phyloP scores from a whole-genome alignment of 106 monocot genomes.

The Platanthera zijinensis region DNA sequence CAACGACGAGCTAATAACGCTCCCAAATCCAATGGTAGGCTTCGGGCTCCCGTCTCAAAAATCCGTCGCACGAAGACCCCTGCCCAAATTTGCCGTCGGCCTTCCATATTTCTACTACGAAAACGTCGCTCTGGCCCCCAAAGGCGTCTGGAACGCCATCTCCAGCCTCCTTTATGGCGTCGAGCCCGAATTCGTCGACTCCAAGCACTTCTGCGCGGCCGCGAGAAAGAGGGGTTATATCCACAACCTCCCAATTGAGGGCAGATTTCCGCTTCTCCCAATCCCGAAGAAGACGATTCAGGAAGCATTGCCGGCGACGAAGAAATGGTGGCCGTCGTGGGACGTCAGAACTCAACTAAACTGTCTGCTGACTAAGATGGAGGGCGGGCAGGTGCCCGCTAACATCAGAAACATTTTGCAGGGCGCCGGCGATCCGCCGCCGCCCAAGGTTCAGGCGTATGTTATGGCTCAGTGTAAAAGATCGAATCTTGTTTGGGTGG shows the following conservation, averaged over 20 bases:
- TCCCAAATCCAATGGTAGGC: slow-evolving; percentile 75
- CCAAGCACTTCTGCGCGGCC: slow-evolving; percentile 62
- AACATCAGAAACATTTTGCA: slow-evolving; percentile 10
- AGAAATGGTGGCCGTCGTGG: slow-evolving; percentile 76
- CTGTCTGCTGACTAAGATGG: slow-evolving; percentile 11
- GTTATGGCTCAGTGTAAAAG: slow-evolving; percentile 46
- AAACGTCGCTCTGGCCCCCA: slow-evolving; percentile 76
- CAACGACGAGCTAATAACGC: neutral
- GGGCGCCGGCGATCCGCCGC: slow-evolving; percentile 21
- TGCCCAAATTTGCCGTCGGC: slow-evolving; percentile 50
- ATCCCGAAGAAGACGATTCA: slow-evolving; percentile 41
- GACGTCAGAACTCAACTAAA: slow-evolving; percentile 59
- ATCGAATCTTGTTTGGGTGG: slow-evolving; percentile 82
- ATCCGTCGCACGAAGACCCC: slow-evolving; percentile 14
- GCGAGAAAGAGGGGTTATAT: slow-evolving; percentile 61
- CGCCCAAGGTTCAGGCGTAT: slow-evolving; percentile 14
- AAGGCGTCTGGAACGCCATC: slow-evolving; percentile 67
- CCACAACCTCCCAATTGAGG: slow-evolving; percentile 63
- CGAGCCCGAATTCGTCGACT: slow-evolving; percentile 81
- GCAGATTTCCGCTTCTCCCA: slow-evolving; percentile 40
- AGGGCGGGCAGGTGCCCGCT: slow-evolving; percentile 30
- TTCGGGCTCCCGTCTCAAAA: slow-evolving; percentile 50
- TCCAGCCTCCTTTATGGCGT: slow-evolving; percentile 45
- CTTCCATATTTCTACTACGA: slow-evolving; percentile 89
- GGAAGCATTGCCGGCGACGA: slow-evolving; percentile 42